These are phyloP conservation scores for Cyclostephanos invisitatus DNA, from an alignment of 108 stramenopile genomes.

Conservation along the genomic window DNA sequence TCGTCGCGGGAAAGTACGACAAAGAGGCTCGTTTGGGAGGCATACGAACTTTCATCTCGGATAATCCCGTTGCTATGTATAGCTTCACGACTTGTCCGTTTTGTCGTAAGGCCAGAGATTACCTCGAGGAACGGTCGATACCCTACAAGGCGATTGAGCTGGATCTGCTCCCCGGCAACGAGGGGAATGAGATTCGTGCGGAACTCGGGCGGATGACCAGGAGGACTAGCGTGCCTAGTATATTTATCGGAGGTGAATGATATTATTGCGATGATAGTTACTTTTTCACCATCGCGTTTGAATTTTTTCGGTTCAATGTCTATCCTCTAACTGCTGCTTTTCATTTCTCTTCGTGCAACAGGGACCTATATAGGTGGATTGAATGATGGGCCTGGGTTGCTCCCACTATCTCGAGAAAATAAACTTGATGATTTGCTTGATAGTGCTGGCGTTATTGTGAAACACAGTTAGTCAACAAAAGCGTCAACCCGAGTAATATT, in stretches of 20 bases:
- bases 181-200: slow-evolving; percentile 66
- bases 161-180: slow-evolving; percentile 59
- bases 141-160: slow-evolving; percentile 55
- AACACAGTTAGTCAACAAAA: no score
- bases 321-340: no score
- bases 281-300: no score
- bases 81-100: slow-evolving; percentile 75
- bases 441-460: slow-evolving; percentile 24
- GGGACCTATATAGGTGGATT: slow-evolving; percentile 64
- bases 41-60: slow-evolving; percentile 41
- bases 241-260: slow-evolving; percentile 48
- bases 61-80: slow-evolving; percentile 53
- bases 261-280: neutral
- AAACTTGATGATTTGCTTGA: slow-evolving; percentile 15
- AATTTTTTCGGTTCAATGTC: no score
- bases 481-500: no score
- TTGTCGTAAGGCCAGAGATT: slow-evolving; percentile 70
- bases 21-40: slow-evolving; percentile 20
- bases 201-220: slow-evolving; percentile 54
- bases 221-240: slow-evolving; percentile 68
- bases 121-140: slow-evolving; percentile 54
- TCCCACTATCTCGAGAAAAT: slow-evolving; percentile 48
- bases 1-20: slow-evolving; percentile 69
- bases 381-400: slow-evolving; percentile 71
- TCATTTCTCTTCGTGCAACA: no score